Evolutionary conservation across 2,329 filamentous ascomycete genomes (phyloP).

Genomic region (Coniochaeta sp.): DNA sequence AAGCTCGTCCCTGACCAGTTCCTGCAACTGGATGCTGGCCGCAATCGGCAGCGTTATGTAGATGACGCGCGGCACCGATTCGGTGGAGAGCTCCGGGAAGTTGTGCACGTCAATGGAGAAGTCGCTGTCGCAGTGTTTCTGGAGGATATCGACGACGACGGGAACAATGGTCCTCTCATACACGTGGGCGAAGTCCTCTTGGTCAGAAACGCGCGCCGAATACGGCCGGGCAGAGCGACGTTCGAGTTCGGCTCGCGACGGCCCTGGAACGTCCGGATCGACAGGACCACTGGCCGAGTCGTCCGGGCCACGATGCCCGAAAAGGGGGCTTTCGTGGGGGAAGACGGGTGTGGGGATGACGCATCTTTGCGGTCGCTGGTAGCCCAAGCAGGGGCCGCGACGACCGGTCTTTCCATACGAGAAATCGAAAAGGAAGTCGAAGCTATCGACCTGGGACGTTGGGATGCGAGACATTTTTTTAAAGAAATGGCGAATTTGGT

Average conservation of each 20-base stretch:
- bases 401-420: neutral
- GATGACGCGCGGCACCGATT: slow-evolving; percentile 7
- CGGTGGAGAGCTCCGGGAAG: slow-evolving; percentile 8
- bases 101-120: slow-evolving; percentile 10
- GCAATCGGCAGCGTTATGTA: slow-evolving; percentile 5
- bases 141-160: slow-evolving; percentile 4
- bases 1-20: slow-evolving; percentile 3
- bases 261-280: neutral
- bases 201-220: slow-evolving; percentile 2
- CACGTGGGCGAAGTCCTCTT: slow-evolving; percentile 5
- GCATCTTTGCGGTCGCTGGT: neutral
- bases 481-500: too few species aligned
- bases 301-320: neutral
- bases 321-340: neutral
- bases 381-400: neutral
- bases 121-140: slow-evolving; percentile 5
- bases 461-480: too few species aligned
- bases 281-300: neutral
- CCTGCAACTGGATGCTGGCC: neutral
- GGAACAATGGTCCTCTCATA: slow-evolving; percentile 6
- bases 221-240: slow-evolving; percentile 5
- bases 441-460: too few species aligned
- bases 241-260: neutral
- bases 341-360: neutral
- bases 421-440: neutral